phyloP scores from a whole-genome alignment of 768 basidiomycete genomes.

The Naganishia antarctica region DNA sequence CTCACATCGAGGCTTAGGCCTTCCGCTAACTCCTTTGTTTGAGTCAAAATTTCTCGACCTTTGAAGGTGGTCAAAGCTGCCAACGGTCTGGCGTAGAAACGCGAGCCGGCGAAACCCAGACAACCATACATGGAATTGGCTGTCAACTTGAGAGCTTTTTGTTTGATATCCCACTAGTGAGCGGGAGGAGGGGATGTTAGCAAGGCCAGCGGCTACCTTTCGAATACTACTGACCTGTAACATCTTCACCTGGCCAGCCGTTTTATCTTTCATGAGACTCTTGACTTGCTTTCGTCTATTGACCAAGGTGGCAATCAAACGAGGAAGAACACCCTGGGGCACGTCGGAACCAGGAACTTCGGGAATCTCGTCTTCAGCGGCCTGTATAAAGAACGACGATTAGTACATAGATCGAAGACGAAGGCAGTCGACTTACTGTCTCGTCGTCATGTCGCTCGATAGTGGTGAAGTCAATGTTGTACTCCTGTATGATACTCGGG shows the following conservation, averaged over 20 bases:
- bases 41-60: slow-evolving; percentile 92
- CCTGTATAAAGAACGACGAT: slow-evolving; percentile 46
- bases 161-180: slow-evolving; percentile 86
- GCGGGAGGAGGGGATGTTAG: neutral
- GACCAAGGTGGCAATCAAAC: slow-evolving; percentile 95
- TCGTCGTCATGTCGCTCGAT: slow-evolving; percentile 63
- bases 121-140: slow-evolving; percentile 99
- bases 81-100: slow-evolving; percentile 94
- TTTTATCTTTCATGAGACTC: slow-evolving; percentile 81
- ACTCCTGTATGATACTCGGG: slow-evolving; percentile 98
- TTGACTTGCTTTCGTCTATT: slow-evolving; percentile 85
- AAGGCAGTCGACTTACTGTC: slow-evolving; percentile 32
- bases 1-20: slow-evolving; percentile 80
- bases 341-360: slow-evolving; percentile 72
- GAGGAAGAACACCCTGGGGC: slow-evolving; percentile 83
- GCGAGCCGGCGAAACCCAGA: slow-evolving; percentile 91
- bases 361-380: slow-evolving; percentile 77
- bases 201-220: neutral
- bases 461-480: slow-evolving; percentile 98
- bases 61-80: slow-evolving; percentile 96
- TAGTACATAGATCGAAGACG: slow-evolving; percentile 6
- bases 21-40: slow-evolving; percentile 88
- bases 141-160: slow-evolving; percentile 92
- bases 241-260: slow-evolving; percentile 64
- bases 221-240: slow-evolving; percentile 62